These are phyloP conservation scores for Leccinum truebloodii DNA, from an alignment of 768 basidiomycete species.

Conservation along the genomic window DNA sequence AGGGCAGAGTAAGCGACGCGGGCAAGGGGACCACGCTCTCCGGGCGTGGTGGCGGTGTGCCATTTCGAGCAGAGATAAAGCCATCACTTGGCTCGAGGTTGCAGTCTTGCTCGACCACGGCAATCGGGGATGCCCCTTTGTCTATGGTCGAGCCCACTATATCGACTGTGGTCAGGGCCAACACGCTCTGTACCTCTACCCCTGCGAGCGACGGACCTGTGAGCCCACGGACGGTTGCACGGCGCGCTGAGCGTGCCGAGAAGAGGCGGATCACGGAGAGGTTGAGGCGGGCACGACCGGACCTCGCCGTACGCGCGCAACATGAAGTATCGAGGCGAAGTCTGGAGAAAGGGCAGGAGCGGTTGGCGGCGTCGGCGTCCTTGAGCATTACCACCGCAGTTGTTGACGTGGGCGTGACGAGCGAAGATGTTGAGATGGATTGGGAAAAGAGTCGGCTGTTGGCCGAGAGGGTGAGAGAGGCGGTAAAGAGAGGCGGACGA, in stretches of 20 bases:
- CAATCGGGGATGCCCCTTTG: neutral
- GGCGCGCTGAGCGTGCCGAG: slow-evolving; percentile 21
- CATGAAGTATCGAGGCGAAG: no score
- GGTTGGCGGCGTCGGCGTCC: neutral
- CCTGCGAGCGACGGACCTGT: neutral
- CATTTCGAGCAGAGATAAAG: neutral
- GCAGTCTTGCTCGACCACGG: slow-evolving; percentile 8
- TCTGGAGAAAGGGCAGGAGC: no score
- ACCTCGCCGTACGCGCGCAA: slow-evolving; percentile 35
- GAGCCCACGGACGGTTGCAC: slow-evolving; percentile 22
- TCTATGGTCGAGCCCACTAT: neutral
- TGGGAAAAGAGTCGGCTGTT: slow-evolving; percentile 31
- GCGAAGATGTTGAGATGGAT: slow-evolving; percentile 22
- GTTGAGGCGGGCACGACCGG: slow-evolving; percentile 45
- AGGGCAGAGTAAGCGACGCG: neutral
- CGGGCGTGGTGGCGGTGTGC: neutral
- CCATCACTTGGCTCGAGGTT: neutral
- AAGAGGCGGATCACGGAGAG: slow-evolving; percentile 37
- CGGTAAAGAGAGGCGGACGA: slow-evolving; percentile 18
- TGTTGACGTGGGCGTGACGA: neutral
- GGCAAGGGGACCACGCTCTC: slow-evolving; percentile 8
- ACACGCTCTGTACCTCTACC: neutral
- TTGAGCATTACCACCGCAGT: no score
- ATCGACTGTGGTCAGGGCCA: neutral
- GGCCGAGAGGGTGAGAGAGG: slow-evolving; percentile 24